phyloP scores from a whole-genome alignment of 257 asterid genomes.

The Striga asiatica region DNA sequence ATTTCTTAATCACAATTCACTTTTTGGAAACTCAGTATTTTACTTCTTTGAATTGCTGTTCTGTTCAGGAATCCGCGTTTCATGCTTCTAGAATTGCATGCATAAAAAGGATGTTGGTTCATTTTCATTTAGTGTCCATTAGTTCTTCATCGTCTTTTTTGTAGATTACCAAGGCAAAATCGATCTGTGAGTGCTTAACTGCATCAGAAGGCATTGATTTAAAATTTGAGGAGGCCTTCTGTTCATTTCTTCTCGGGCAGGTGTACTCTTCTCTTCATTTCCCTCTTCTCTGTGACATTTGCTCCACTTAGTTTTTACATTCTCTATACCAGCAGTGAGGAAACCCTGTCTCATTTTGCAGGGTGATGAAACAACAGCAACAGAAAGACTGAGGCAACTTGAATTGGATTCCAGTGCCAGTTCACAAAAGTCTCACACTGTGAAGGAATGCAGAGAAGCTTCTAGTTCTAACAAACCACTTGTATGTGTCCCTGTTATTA shows the following conservation, averaged over 20 bases:
- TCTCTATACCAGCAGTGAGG: conserved; percentile 4
- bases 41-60: conserved; percentile 11
- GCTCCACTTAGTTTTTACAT: neutral
- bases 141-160: conserved; percentile 16
- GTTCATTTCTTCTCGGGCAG: conserved; percentile 94
- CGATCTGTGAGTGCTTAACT: conserved; percentile 71
- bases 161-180: conserved; percentile 71
- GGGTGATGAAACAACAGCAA: conserved; percentile 79
- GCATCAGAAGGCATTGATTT: conserved; percentile 86
- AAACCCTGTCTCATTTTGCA: conserved; percentile 23
- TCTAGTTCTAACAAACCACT: conserved; percentile 50
- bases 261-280: conserved; percentile 29
- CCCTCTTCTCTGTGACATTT: conserved; percentile 13
- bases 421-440: conserved; percentile 39
- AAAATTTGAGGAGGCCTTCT: conserved; percentile 89
- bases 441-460: conserved; percentile 44
- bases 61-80: neutral
- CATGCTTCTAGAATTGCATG: conserved; percentile 5
- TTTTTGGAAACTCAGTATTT: conserved; percentile 3
- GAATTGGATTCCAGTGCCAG: conserved; percentile 40
- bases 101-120: neutral
- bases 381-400: conserved; percentile 66
- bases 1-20: neutral
- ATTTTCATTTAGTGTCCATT: conserved; percentile 9
- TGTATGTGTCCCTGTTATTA: conserved; percentile 35